Conservation (phyloP, 768 basidiomycete genomes). For the Scleroderma citrinum region DNA sequence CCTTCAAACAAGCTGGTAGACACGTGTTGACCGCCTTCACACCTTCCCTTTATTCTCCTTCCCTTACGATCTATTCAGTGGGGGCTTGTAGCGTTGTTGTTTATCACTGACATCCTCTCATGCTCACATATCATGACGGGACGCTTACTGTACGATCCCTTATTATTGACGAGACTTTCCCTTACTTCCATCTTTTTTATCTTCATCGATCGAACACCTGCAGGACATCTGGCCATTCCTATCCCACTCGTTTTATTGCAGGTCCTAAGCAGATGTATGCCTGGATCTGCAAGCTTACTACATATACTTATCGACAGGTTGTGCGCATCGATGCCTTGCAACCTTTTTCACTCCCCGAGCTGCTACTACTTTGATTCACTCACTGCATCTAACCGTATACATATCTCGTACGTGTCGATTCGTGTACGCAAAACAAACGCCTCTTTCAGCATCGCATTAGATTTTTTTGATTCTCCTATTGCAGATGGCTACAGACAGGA, state of each 20-base stretch:
- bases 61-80: neutral
- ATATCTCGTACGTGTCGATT: neutral
- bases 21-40: conserved; percentile 21
- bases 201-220: neutral
- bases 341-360: no score
- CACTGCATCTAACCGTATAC: neutral
- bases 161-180: neutral
- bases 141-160: neutral
- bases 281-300: neutral
- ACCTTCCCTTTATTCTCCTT: conserved; percentile 21
- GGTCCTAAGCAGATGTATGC: neutral
- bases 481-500: no score
- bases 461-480: neutral
- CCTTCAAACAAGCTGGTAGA: conserved; percentile 53
- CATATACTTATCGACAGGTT: neutral
- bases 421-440: no score
- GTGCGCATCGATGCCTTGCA: no score
- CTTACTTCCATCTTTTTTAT: neutral
- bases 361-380: neutral
- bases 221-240: neutral
- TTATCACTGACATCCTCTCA: conserved; percentile 10
- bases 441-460: no score
- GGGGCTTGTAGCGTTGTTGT: conserved; percentile 1
- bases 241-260: neutral
- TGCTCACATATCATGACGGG: conserved; percentile 1